These are phyloP conservation scores for Sphaerobolus stellatus DNA, from an alignment of 1,284 basidiomycete genomes.

Conservation along the genomic window DNA sequence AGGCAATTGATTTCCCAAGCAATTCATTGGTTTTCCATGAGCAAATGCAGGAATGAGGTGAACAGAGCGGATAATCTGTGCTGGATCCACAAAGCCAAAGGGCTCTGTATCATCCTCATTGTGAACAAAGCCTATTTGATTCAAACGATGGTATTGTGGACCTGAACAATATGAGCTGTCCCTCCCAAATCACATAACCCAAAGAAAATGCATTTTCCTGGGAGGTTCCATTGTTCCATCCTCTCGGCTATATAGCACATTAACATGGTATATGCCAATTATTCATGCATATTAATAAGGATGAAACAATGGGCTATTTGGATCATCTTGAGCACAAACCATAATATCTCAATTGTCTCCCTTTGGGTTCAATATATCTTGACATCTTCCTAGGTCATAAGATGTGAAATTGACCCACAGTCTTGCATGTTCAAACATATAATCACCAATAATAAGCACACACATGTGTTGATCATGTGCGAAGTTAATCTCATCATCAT, in stretches of 20 bases:
- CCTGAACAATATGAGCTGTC: neutral
- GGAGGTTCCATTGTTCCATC: no score
- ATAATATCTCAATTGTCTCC: constrained; percentile 24
- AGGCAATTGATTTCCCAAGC: neutral
- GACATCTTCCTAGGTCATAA: constrained; percentile 39
- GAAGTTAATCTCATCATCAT: constrained; percentile 29
- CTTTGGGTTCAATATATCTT: constrained; percentile 29
- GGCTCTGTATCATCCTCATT: constrained; percentile 9
- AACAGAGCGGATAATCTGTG: constrained; percentile 8
- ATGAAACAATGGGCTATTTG: constrained; percentile 12
- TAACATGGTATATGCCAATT: constrained; percentile 35
- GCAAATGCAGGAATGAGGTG: constrained; percentile 18
- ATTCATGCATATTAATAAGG: constrained; percentile 38
- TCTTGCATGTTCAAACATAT: constrained; percentile 26
- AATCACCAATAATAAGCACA: neutral
- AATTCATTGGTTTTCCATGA: neutral
- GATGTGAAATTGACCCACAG: constrained; percentile 43
- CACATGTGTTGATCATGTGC: constrained; percentile 9
- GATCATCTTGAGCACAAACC: constrained; percentile 18
- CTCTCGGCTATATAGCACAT: no score
- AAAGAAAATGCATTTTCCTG: constrained; percentile 16
- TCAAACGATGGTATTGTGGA: neutral
- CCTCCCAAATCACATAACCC: constrained; percentile 16
- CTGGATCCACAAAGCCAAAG: constrained; percentile 18
- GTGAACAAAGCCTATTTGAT: constrained; percentile 11